Evolutionary conservation across 805 yeast genomes (phyloP), one percentile per base, ranked within the genome.

Genomic region (Dipodascus albidus): DNA sequence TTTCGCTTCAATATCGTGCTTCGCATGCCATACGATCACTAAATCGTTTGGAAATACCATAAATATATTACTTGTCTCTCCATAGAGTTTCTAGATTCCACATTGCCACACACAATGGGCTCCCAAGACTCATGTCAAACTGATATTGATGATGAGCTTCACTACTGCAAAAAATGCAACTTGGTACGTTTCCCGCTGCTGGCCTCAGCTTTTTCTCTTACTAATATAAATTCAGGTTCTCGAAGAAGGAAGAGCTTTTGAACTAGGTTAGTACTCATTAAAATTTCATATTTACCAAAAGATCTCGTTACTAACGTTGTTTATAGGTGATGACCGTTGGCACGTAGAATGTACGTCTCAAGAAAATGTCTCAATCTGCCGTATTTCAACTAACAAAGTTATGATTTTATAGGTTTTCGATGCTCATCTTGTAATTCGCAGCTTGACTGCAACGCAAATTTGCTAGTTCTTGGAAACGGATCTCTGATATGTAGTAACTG

Each of bases 201-300:
- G n/a, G n/a, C n/a, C n/a, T n/a, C n/a, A n/a, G 62, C 50, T 56
- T 47, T 23, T 47, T 14, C 17, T 52, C 15, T 19, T 42, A 27
- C 35, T 27, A 38, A 38, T 78, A 82, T 58, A 62, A 70, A 23
- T 22, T 42, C 64, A 75, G 55, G 71, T 83, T 23, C 86, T 91
- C 50, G 78, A 78, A 19, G 95, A 87, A 62, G 96, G 96, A 31
- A 95, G 90, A 59, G 98, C 98, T 2, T 93, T 88, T 65, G 98
- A 91, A 66, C 73, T 91, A 23, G 70, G 70, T 64, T 53, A 47
- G 64, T 57, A 9, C 22, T 20, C 8, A 4, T 23, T n/a, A 14
- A 27, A 17, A n/a, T n/a, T n/a, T n/a, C n/a, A n/a, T n/a, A n/a
- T n/a, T n/a, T n/a, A n/a, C n/a, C n/a, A n/a, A n/a, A n/a, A n/a